Percentiles rank a stretch among this genome's conserved stretches.
phyloP scores from a whole-genome alignment of 306 rosid genomes.

The Crotalaria pallida region DNA sequence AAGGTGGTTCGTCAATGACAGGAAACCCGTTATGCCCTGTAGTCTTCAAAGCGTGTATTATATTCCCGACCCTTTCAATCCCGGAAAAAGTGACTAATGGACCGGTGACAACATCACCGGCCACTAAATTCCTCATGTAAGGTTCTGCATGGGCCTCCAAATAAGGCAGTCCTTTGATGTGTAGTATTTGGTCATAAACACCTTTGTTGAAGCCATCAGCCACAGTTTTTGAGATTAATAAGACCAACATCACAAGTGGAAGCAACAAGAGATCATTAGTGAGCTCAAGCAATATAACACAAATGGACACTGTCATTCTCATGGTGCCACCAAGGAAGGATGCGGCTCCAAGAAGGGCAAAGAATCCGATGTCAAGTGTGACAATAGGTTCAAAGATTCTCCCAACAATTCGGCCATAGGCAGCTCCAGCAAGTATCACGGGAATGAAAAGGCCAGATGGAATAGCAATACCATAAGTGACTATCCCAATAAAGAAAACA shows the following conservation, averaged over 20 bases:
- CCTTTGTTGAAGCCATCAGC: conserved; percentile 84
- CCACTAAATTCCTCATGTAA: conserved; percentile 65
- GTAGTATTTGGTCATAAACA: conserved; percentile 78
- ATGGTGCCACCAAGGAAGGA: conserved; percentile 95
- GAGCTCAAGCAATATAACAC: conserved; percentile 89
- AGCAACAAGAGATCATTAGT: conserved; percentile 88
- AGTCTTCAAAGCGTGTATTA: conserved; percentile 50
- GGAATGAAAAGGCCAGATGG: conserved; percentile 97
- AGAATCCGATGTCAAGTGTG: conserved; percentile 62
- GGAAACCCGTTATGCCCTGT: conserved; percentile 91
- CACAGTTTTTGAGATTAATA: conserved; percentile 68
- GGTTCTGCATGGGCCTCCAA: conserved; percentile 91
- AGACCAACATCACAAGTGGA: conserved; percentile 79
- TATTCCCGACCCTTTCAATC: conserved; percentile 59
- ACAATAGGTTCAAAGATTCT: conserved; percentile 50
- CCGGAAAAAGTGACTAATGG: conserved; percentile 66
- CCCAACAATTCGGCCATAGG: conserved; percentile 79
- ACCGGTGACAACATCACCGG: conserved; percentile 79
- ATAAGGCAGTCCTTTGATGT: conserved; percentile 78
- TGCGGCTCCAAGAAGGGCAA: conserved; percentile 88
- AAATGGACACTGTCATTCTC: conserved; percentile 96
- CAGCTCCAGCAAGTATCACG: conserved; percentile 89
- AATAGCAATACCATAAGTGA: conserved; percentile 89
- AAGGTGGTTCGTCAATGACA: conserved; percentile 86
- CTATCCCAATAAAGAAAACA: conserved; percentile 61